Base-by-base conservation (phyloP, 2,329 filamentous ascomycete genomes). In the Ambrosiella cleistominuta region DNA sequence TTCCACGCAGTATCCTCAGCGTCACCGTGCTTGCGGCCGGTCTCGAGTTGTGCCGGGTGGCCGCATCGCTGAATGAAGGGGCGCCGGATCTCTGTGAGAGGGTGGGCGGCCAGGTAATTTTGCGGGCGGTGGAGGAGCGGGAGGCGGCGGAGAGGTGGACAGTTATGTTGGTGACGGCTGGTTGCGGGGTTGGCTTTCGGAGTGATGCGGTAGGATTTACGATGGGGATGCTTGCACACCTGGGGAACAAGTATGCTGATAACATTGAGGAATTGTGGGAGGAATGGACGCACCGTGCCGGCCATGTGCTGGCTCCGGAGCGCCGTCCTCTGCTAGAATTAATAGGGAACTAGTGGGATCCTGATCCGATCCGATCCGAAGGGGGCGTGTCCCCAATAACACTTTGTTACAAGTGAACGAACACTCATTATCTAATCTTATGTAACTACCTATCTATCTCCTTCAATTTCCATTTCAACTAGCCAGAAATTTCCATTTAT, bases 11-110 rank as follows among this genome's bases (percentile, higher is more conserved):
- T 3, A 70, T 96, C 0, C 74, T 97, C 0, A 89, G 88, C 0
- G 77, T 97, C 58, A 89, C 96, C 79, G 89, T 97, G 1, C 75
- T 96, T 36, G 90, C 88, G 0, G 87, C 91, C 0, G 93, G 91
- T 0, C 72, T 96, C 50, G 91, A 97, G 69, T 74, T 97, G 12
- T 85, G 86, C 19, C 86, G 86, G 66, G 90, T 93, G 0, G 90
- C 88, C 0, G 84, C 90, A 67, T 86, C 82, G 60, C 72, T 96
- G 42, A 94, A 95, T 65, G 80, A 86, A n/a, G 80, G 78, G 1
- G 80, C 78, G 2, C 67, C 74, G 17, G 79, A 82, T 66, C 65
- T 83, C 68, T 52, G 58, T 17, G 57, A 64, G 64, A 53, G 58
- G 62, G 62, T 65, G 63, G 58, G 61, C 56, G 51, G 59, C 64